Evolutionary conservation across 2,329 filamentous ascomycete species (phyloP), one percentile per base, ranked within the genome.

Genomic region (Fusarium sp.): DNA sequence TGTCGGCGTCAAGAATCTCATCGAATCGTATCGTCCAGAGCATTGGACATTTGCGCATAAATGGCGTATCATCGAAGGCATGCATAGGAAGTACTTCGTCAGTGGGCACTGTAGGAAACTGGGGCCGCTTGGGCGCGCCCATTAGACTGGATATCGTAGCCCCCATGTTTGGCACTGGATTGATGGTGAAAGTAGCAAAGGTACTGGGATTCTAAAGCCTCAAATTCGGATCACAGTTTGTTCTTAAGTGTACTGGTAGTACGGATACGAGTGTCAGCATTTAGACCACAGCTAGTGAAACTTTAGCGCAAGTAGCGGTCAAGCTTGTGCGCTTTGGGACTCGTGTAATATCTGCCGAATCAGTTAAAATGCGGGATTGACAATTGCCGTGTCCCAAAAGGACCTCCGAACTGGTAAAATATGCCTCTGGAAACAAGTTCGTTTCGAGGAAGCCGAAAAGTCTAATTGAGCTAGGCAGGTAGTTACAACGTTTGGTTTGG

Each of bases 1-100:
- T 83, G 0, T 82, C 75, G 0, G 78, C 72, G 60, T 87, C 84
- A 5, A 87, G 80, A 6, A 69, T 62, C n/a, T 73, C 67, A 51
- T 74, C 45, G 20, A 74, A 73, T 24, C 67, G 61, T 11, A 62
- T 15, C 3, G 68, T 75, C 73, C 71, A 75, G 28, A 74, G 75
- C 4, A 84, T 36, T 8, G 81, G 59, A 45, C 82, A 77, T 15
- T 68, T 61, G 2, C 77, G 75, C 36, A 77, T 69, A 2, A 66
- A 51, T 20, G 73, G 60, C 0, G 77, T 76, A 18, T 80, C 79
- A 64, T 84, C 82, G 15, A 82, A 77, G 45, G 77, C 75, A 69
- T 81, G 79, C 18, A 82, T 66, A 3, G 82, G 81, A 12, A 80
- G 79, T 17, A 83, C 72, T 11, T 80, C 67, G 24, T 79, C 74